Evolutionary conservation across 768 basidiomycete genomes (phyloP).

Genomic region (Porphyrellus cyaneotinctus): DNA sequence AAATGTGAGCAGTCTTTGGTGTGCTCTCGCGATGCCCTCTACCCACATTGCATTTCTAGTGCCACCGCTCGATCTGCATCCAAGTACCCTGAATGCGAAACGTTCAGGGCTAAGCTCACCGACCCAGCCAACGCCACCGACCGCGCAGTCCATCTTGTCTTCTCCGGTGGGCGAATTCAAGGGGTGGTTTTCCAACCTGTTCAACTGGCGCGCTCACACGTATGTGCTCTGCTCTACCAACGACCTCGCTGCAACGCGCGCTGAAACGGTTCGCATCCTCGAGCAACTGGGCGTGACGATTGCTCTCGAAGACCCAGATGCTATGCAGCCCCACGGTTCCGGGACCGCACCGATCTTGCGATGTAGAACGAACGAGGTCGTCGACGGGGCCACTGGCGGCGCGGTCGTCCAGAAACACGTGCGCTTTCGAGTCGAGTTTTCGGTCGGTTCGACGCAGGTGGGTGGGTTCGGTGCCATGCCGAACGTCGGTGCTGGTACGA

Average conservation of each 20-base stretch:
- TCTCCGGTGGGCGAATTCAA: constrained; percentile 75
- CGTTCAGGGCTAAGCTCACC: constrained; percentile 38
- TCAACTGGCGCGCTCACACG: constrained; percentile 79
- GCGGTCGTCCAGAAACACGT: constrained; percentile 62
- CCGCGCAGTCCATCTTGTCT: constrained; percentile 43
- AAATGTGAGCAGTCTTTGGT: constrained; percentile 39
- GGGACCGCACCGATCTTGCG: constrained; percentile 40
- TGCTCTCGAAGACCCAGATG: constrained; percentile 48
- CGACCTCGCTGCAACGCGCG: constrained; percentile 56
- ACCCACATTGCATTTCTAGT: constrained; percentile 34
- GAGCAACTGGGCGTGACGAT: constrained; percentile 61
- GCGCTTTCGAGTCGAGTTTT: constrained; percentile 82
- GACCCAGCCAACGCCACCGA: constrained; percentile 37
- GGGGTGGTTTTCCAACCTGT: constrained; percentile 79
- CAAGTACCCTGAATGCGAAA: constrained; percentile 1
- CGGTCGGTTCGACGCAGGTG: constrained; percentile 24
- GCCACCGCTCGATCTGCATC: constrained; percentile 44
- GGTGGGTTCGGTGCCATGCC: constrained; percentile 21
- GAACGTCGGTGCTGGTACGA: constrained; percentile 16
- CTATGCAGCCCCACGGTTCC: constrained; percentile 28
- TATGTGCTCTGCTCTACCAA: constrained; percentile 54
- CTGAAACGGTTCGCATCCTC: constrained; percentile 60
- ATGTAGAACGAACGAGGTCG: constrained; percentile 49
- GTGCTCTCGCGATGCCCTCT: neutral
- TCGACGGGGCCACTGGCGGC: constrained; percentile 38